These are phyloP conservation scores for Ophiostoma ips DNA, from an alignment of 2,329 filamentous ascomycete species.

Conservation along the genomic window DNA sequence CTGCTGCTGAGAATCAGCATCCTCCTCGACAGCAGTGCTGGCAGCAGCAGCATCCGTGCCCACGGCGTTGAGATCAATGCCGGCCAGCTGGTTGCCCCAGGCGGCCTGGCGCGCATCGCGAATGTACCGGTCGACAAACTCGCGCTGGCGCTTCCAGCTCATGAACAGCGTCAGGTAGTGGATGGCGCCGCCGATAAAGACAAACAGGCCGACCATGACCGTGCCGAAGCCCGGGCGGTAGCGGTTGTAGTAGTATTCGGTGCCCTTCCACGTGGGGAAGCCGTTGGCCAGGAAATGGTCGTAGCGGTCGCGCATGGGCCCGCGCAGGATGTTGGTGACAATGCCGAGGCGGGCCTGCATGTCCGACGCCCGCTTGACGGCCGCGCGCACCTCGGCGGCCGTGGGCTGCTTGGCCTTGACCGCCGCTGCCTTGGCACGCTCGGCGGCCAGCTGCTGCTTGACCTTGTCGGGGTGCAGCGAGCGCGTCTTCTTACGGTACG, in stretches of 20 bases:
- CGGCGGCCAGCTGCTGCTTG: constrained; percentile 64
- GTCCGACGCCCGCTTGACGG: constrained; percentile 68
- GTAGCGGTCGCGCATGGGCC: constrained; percentile 70
- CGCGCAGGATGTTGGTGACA: constrained; percentile 74
- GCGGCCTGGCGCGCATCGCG: constrained; percentile 75
- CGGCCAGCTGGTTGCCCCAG: constrained; percentile 69
- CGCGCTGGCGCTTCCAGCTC: constrained; percentile 76
- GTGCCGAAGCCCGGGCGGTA: constrained; percentile 83
- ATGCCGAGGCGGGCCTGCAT: constrained; percentile 74
- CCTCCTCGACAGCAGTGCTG: constrained; percentile 15
- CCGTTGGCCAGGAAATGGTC: constrained; percentile 88
- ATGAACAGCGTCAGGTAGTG: constrained; percentile 81
- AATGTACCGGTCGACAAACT: constrained; percentile 88
- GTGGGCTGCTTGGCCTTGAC: constrained; percentile 52
- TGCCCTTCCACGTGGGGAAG: constrained; percentile 93
- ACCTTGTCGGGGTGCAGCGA: constrained; percentile 91
- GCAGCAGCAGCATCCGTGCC: constrained; percentile 14
- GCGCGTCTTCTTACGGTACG: constrained; percentile 77
- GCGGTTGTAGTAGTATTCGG: constrained; percentile 93
- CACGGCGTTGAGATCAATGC: constrained; percentile 35
- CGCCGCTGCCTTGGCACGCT: constrained; percentile 43
- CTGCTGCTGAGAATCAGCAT: constrained; percentile 23
- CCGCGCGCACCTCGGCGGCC: constrained; percentile 60
- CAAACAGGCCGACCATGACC: constrained; percentile 67
- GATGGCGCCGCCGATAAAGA: constrained; percentile 64